phyloP scores from a whole-genome alignment of 2,329 filamentous ascomycete species.

The Teratosphaeria viscida region DNA sequence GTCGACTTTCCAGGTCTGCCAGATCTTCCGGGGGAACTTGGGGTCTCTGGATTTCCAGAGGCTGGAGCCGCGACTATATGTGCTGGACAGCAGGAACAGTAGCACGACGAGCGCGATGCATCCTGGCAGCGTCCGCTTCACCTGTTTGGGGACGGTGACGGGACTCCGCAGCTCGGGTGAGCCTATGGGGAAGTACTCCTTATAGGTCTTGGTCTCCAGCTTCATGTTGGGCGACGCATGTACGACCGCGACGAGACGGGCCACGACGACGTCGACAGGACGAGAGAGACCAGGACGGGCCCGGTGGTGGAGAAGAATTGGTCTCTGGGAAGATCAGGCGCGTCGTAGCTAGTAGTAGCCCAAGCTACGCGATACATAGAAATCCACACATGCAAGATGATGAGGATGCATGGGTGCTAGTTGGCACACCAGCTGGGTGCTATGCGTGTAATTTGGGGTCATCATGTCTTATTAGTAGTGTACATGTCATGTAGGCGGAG shows the following conservation, averaged over 20 bases:
- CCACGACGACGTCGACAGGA: neutral
- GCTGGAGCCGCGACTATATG: constrained; percentile 13
- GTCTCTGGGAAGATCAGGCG: neutral
- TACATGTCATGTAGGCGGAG: too few species aligned
- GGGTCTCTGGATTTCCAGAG: constrained; percentile 1
- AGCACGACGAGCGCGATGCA: constrained; percentile 37
- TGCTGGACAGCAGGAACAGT: constrained; percentile 33
- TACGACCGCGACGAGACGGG: neutral
- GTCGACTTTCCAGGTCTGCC: constrained; percentile 67
- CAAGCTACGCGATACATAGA: neutral
- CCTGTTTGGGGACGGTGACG: constrained; percentile 35
- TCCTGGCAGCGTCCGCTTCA: constrained; percentile 39
- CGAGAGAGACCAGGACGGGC: neutral
- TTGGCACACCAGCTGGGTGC: neutral
- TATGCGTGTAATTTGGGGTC: neutral
- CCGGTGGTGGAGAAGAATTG: neutral
- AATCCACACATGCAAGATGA: neutral
- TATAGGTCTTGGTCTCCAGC: constrained; percentile 10
- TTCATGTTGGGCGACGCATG: constrained; percentile 1
- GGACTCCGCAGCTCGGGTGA: constrained; percentile 1
- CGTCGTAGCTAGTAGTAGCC: neutral
- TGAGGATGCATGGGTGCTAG: neutral
- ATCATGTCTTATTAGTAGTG: neutral
- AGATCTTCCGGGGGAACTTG: constrained; percentile 57
- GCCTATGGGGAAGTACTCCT: constrained; percentile 8